Base-by-base conservation (phyloP, 2,329 filamentous ascomycete genomes). In the Xylariaceae sp. region DNA sequence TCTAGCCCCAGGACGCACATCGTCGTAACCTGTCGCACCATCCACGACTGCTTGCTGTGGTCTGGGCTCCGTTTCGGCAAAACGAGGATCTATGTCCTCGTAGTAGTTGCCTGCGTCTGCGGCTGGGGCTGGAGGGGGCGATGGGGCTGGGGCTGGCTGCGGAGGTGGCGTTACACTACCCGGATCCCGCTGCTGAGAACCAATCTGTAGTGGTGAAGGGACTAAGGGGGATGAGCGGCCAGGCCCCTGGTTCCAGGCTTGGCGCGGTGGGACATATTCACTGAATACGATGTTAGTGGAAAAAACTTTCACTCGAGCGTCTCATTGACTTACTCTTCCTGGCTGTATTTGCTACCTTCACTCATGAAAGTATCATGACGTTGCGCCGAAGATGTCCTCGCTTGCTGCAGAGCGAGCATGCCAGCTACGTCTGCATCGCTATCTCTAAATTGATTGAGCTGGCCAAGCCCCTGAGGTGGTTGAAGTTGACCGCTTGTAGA, bases 61-160 rank as follows among this genome's bases (percentile, higher is more conserved):
- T 51, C 52, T 64, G 37, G 60, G 58, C 56, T 53, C 45, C 43
- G 68, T 72, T 54, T 85, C 81, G 32, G 86, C 89, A 68, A 97
- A 98, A 54, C 87, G 89, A 44, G 93, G 92, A 63, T 96, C 92
- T 12, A 96, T 86, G 71, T 98, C 93, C 79, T 98, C 95, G 70
- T 96, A 96, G 75, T 98, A 98, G 60, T 82, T 76, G 47, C 62
- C 71, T 58, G 59, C 56, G 47, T 60, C 60, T 16, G 65, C 59
- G 19, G 64, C 70, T 7, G 64, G 9, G 32, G 65, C 49, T 67
- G 70, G 5, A 47, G 49, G n/a, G n/a, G n/a, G n/a, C n/a, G n/a
- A n/a, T 45, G 60, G 6, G 12, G 32, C 14, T 3, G 32, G 9
- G 32, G 12, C 32, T 41, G 67, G 66, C 16, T 73, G 66, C 16